Evolutionary conservation across 1,139 yeast genomes (phyloP), one percentile per base, ranked within the genome.

Genomic region (Nadsonia commutata): DNA sequence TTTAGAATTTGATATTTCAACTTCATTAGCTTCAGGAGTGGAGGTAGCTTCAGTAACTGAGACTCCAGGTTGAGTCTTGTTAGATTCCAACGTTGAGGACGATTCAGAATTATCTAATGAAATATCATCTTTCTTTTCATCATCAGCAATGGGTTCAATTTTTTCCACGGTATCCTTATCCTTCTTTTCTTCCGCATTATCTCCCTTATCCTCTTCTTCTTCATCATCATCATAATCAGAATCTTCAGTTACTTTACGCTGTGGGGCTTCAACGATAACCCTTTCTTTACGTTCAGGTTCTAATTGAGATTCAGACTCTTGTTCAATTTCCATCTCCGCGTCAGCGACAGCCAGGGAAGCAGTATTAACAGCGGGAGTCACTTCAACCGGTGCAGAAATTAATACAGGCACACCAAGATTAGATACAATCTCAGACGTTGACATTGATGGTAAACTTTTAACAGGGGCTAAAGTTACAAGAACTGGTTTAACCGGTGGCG

Each of bases 171-270:
- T 9, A 6, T 21, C 23, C 9, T 21, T 9, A 21, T 21, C 9
- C 9, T 27, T 9, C 13, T 27, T 9, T 27, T 27, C 33, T 21
- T 21, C 9, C 9, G 6, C 23, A 21, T 6, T 21, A 6, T 21
- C 37, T 27, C 39, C 37, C 45, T 36, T 38, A 16, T 37, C 43
- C 21, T 43, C 44, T 9, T 47, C 51, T n/a, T 57, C 63, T 7
- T 65, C 72, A 36, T 74, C 85, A 46, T 80, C 93, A 57, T 83
- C 94, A 57, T 83, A 83, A 57, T 83, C 74, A 56, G 80, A 88
- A 56, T 83, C 94, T 55, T 82, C 94, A 43, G 80, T 88, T 20
- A 83, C 78, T 52, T 78, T 72, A 55, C 94, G 71, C 58, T 80
- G 76, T 19, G 83, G 85, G 23, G 80, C 78, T 51, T 80, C 90